Percentiles rank a stretch among this genome's conserved stretches.
phyloP scores from a whole-genome alignment of 495 filamentous ascomycete genomes.

The Neurospora cerealis region DNA sequence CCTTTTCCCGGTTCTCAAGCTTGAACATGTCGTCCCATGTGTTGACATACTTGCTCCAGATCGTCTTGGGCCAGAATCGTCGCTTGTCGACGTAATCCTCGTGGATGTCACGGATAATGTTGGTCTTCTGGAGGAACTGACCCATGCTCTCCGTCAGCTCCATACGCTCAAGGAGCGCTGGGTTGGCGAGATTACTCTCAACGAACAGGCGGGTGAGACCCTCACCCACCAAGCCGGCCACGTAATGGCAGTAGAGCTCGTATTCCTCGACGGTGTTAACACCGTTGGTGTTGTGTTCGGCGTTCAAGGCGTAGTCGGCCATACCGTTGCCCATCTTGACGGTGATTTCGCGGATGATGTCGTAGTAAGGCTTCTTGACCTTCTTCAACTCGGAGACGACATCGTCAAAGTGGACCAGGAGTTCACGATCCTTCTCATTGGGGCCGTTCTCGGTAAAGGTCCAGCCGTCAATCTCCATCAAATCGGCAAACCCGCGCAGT shows the following conservation, averaged over 20 bases:
- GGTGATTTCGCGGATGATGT: constrained; percentile 89
- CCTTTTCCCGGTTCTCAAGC: constrained; percentile 65
- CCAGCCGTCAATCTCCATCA: constrained; percentile 79
- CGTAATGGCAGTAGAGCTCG: constrained; percentile 94
- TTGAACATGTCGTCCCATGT: constrained; percentile 86
- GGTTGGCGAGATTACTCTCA: constrained; percentile 77
- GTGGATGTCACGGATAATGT: constrained; percentile 91
- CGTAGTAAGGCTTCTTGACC: constrained; percentile 73
- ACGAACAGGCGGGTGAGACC: constrained; percentile 88
- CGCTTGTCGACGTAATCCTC: constrained; percentile 83
- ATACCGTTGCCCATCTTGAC: constrained; percentile 96
- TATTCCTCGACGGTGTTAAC: constrained; percentile 82
- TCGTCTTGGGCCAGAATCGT: constrained; percentile 87
- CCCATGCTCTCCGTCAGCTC: constrained; percentile 91
- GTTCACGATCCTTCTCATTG: constrained; percentile 85
- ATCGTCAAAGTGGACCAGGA: constrained; percentile 84
- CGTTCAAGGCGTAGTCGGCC: constrained; percentile 86
- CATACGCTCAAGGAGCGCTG: constrained; percentile 64
- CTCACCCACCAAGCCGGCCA: constrained; percentile 93
- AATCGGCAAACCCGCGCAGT: constrained; percentile 67
- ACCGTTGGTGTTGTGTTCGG: constrained; percentile 63
- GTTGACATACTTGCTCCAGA: constrained; percentile 90
- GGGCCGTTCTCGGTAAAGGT: constrained; percentile 76
- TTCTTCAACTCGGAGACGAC: constrained; percentile 83
- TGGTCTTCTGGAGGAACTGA: constrained; percentile 93